phyloP scores from a whole-genome alignment of 176 grass and related monocot genomes.

The Hsuehochloa calcarea region DNA sequence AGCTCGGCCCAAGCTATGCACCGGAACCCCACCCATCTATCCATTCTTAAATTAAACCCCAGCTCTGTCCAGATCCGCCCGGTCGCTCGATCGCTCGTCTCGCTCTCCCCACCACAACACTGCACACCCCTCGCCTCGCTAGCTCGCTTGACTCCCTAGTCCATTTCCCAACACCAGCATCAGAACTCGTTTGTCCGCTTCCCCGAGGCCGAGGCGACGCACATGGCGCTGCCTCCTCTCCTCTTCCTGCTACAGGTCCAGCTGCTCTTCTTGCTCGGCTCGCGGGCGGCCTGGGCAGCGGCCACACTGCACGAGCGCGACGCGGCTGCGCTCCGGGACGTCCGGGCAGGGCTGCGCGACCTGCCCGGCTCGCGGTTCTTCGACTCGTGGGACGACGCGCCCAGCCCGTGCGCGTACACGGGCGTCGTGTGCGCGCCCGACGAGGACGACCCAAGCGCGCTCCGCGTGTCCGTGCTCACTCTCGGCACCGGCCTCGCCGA shows the following conservation, averaged over 20 bases:
- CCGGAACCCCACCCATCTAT: background rate
- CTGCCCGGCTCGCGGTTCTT: constrained; percentile 73
- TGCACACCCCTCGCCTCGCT: background rate
- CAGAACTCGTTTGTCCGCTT: constrained; percentile 31
- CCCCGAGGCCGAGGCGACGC: constrained; percentile 35
- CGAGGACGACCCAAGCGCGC: background rate
- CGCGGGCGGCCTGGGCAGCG: background rate
- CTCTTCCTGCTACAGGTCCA: background rate
- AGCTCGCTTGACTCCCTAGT: background rate
- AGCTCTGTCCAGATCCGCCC: background rate
- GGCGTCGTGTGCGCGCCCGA: constrained; percentile 67
- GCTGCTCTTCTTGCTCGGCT: constrained; percentile 8
- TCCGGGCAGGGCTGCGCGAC: constrained; percentile 50
- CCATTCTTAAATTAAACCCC: constrained; percentile 25
- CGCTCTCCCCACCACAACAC: background rate
- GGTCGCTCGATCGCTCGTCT: background rate
- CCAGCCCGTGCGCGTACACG: constrained; percentile 53
- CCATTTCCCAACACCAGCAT: constrained; percentile 25
- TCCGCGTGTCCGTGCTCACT: constrained; percentile 68
- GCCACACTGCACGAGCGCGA: constrained; percentile 49
- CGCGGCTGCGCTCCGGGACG: constrained; percentile 43
- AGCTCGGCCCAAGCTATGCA: background rate
- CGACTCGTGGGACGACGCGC: constrained; percentile 58
- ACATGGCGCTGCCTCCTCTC: constrained; percentile 43
- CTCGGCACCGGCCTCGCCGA: constrained; percentile 72